Base-by-base conservation (phyloP, 192 early-diverging fungal genomes). In the Dissophora ornata region DNA sequence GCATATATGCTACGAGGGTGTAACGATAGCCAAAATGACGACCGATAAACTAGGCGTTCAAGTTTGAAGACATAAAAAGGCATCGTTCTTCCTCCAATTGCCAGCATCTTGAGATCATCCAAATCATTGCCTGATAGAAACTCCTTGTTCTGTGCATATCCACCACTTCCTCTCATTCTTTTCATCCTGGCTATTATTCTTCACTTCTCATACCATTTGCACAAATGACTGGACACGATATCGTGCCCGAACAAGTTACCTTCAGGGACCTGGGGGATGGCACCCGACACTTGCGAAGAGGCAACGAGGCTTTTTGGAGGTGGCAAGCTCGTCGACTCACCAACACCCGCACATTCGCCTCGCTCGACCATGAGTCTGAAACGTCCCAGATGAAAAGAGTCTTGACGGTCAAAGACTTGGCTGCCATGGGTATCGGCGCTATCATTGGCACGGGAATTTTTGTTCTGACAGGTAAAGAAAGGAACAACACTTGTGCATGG, bases 361-460 rank as follows among this genome's bases (percentile, higher is more conserved):
- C 57, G 13, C 58, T 81, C 29, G 80, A 80, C 30, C 58, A 71
- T 9, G 83, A 84, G 48, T 57, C 65, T 22, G 47, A 69, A 22
- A 61, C 32, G 3, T 87, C 90, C 1, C 57, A 73, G 55, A 85
- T 89, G 80, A 84, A 77, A 33, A 83, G 85, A 0, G 68, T 79
- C 34, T 84, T 94, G 38, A 81, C 65, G 1, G 80, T 79, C 11
- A 77, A 85, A 12, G 93, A 94, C 53, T 79, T 94, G 40, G 83
- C 82, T 40, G 70, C 83, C 24, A 65, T 93, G 48, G 91, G 92
- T 26, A 75, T 95, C 22, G 93, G 92, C 18, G 89, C 83, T 15
- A 93, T 92, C 53, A 93, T 95, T 51, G 93, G 93, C 22, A 90
- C 89, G 3, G 93, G 93, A 30, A 95, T 93, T 57, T 95, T 95